phyloP scores from a whole-genome alignment of 148 eudicot species.

The Amaranthus hypochondriacus region DNA sequence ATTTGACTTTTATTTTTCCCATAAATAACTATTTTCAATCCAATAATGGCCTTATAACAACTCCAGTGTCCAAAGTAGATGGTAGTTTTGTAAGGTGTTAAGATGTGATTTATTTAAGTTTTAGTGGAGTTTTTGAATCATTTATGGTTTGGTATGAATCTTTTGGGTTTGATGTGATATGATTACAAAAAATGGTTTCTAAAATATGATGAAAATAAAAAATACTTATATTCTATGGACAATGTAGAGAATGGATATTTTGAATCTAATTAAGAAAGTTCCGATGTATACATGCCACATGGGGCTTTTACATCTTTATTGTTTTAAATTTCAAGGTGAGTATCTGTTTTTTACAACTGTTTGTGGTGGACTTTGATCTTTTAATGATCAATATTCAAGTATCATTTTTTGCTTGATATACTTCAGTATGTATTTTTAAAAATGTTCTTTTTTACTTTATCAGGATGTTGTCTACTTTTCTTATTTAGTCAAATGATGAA shows the following conservation, averaged over 20 bases:
- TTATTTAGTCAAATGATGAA: background rate
- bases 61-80: no score
- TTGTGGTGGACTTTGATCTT: background rate
- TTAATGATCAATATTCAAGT: background rate
- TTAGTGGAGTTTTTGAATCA: no score
- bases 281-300: background rate
- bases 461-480: background rate
- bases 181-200: no score
- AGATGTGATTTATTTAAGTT: no score
- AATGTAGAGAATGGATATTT: background rate
- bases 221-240: background rate
- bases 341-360: background rate
- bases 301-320: background rate
- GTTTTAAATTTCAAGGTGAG: background rate
- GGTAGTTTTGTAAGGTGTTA: no score
- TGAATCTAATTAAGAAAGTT: background rate
- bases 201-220: no score
- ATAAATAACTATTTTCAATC: no score
- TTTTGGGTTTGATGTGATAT: no score
- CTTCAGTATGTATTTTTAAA: background rate
- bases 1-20: no score
- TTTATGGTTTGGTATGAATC: no score
- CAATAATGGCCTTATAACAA: no score
- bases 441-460: background rate
- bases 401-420: background rate